Evolutionary conservation across 139 green algal genomes (phyloP).

Genomic region (Nannochloris sp.): DNA sequence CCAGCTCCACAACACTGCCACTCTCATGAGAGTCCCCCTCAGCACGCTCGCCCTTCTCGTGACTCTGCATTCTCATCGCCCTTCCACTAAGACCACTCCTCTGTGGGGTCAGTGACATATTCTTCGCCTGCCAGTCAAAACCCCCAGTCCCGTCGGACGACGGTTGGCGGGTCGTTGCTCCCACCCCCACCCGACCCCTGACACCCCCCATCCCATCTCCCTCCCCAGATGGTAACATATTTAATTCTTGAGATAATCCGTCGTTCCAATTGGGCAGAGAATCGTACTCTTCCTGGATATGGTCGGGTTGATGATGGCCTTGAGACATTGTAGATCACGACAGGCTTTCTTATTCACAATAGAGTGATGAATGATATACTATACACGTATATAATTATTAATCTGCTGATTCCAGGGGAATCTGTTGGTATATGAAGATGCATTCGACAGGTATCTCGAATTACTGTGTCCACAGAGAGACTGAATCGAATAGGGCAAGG

Average conservation of each 20-base stretch:
- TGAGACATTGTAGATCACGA: too few species aligned
- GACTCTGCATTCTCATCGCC: background rate
- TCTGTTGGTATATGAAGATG: too few species aligned
- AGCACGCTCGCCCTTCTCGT: background rate
- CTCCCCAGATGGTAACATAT: background rate
- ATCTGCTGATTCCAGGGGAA: too few species aligned
- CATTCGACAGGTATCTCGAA: too few species aligned
- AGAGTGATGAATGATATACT: conserved; percentile 5
- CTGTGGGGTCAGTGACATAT: background rate
- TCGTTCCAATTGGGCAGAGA: conserved; percentile 1
- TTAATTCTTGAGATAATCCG: background rate
- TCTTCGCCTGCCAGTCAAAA: background rate
- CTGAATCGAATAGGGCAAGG: too few species aligned
- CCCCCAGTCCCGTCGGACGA: background rate
- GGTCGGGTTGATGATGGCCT: background rate
- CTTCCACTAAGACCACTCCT: conserved; percentile 1
- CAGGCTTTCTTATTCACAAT: background rate
- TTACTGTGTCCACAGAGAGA: too few species aligned
- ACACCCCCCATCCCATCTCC: background rate
- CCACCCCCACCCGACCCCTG: background rate
- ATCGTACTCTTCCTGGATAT: background rate
- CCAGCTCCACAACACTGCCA: background rate
- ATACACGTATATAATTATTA: background rate
- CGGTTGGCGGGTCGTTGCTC: conserved; percentile 2
- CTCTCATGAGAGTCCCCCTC: background rate